These are phyloP conservation scores for Fusarium lyarnte DNA, from an alignment of 2,329 filamentous ascomycete species.

Conservation along the genomic window DNA sequence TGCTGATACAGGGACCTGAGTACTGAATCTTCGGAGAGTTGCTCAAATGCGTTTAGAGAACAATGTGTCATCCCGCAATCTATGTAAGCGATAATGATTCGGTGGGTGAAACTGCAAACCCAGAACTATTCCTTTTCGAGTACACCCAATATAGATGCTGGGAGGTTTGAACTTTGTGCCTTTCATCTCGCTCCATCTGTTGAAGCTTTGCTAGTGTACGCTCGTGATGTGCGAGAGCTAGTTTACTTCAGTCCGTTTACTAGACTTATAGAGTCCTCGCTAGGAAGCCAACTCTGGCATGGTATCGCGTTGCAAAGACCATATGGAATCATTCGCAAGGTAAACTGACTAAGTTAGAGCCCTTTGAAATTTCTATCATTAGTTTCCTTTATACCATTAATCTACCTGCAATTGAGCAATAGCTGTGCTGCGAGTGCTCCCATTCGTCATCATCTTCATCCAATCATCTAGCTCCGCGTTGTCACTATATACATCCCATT, in stretches of 20 bases:
- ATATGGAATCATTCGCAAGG: background rate
- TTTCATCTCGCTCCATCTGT: too few relatives aligned
- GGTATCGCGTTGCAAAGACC: accelerated
- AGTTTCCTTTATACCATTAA: accelerated
- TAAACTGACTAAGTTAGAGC: accelerated
- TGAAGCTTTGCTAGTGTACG: too few relatives aligned
- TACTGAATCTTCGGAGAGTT: accelerated
- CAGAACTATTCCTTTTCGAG: too few relatives aligned
- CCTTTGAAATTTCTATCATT: accelerated
- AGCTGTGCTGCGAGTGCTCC: background rate
- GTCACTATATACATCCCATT: background rate
- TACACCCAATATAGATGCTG: too few relatives aligned
- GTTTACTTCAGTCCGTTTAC: too few relatives aligned
- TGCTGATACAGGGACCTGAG: background rate
- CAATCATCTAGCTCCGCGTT: accelerated
- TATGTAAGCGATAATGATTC: too few relatives aligned
- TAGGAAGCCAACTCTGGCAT: accelerated
- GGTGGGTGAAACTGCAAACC: too few relatives aligned
- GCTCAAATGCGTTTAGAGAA: background rate
- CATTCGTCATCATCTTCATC: background rate
- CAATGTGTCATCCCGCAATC: background rate
- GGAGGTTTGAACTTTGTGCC: too few relatives aligned
- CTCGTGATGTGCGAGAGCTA: too few relatives aligned
- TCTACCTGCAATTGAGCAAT: background rate
- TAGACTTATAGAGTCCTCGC: too few relatives aligned